Conservation (phyloP, 2,329 filamentous ascomycete genomes). For the Claviceps sp. region DNA sequence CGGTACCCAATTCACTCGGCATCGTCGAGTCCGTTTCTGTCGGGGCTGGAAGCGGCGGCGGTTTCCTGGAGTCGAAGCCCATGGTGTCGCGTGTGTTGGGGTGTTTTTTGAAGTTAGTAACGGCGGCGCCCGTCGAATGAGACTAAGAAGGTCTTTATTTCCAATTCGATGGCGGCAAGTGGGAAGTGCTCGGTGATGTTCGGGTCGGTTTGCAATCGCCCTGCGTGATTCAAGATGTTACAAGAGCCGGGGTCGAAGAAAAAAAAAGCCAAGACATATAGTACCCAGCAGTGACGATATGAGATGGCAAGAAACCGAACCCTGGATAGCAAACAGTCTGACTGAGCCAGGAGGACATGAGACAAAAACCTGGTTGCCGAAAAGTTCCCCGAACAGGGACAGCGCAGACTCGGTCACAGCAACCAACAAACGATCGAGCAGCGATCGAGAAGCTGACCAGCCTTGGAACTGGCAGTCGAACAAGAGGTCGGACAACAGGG, state of each 20-base stretch:
- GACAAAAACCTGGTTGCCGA: background rate
- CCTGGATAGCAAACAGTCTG: background rate
- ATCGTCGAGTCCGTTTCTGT: slow-evolving; percentile 58
- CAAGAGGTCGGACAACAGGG: background rate
- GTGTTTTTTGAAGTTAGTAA: slow-evolving; percentile 6
- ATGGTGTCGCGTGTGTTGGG: slow-evolving; percentile 25
- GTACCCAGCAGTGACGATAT: slow-evolving; percentile 9
- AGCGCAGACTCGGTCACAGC: background rate
- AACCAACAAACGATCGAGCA: background rate
- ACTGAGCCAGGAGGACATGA: slow-evolving; percentile 2
- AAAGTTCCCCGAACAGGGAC: background rate
- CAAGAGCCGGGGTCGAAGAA: slow-evolving; percentile 6
- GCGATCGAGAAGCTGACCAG: background rate
- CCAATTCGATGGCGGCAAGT: background rate
- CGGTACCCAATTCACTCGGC: slow-evolving; percentile 48
- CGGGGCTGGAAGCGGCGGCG: slow-evolving; percentile 61
- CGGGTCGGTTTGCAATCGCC: background rate
- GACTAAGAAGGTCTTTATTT: background rate
- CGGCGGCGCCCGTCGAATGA: background rate
- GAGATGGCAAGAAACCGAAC: background rate
- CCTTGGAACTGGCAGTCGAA: background rate
- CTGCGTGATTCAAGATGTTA: slow-evolving; percentile 4
- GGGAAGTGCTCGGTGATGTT: background rate
- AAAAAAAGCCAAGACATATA: slow-evolving; percentile 17
- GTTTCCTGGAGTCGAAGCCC: slow-evolving; percentile 41